Evolutionary conservation across 331 rosid species (phyloP), one percentile per base, ranked within the genome.

Genomic region (Malus hybrid): DNA sequence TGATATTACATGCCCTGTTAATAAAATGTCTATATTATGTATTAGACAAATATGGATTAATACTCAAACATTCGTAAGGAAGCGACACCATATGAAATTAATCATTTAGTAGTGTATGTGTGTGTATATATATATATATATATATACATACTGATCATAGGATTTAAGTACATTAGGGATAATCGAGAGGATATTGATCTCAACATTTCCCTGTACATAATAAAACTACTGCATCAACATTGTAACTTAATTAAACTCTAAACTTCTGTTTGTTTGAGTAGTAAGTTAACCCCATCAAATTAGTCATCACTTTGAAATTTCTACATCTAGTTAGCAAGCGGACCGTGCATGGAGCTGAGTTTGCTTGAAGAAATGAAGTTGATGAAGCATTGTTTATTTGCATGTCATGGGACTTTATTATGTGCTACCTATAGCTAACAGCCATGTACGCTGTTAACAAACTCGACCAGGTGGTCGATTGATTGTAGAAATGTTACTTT

Each of bases 181-280:
- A 42, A 7, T 4, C 10, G 36, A 26, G 57, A 60, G 55, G 28
- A 36, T 72, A 58, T 71, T 58, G 67, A 22, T 58, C 52, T 77
- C 68, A 66, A 63, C 71, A 69, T 85, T 77, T 84, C 87, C 77
- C 68, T 89, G 94, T 86, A 91, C 86, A 91, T 89, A 77, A 83
- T 83, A 76, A 87, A 87, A 82, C 26, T 32, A 70, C 65, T 83
- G 65, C 74, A 63, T 33, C 77, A 72, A 80, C 81, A 85, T 73
- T 67, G 42, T 63, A 63, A 30, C 42, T 6, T 63, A 62, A 62
- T 63, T 29, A 29, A 30, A 18, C 42, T 32, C 66, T 62, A 6
- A 84, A 70, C 36, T 63, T 64, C 80, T 78, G 75, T 73, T 33
- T 73, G 52, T 57, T 34, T 55, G 50, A 79, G 72, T 46, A 65